Evolutionary conservation across 176 grass and related monocot genomes (phyloP).

Genomic region (Luzula sylvatica): DNA sequence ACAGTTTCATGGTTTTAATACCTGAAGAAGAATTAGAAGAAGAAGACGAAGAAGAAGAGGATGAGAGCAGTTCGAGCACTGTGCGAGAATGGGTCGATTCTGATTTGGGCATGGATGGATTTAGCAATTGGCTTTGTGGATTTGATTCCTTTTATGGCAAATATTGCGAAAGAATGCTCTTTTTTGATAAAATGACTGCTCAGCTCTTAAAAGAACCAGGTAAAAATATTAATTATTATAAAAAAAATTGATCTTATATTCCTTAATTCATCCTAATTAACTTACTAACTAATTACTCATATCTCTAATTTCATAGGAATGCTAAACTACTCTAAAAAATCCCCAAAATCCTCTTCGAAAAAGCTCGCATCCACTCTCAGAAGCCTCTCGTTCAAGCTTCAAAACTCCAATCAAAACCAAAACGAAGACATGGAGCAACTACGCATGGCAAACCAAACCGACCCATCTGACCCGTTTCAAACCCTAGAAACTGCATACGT

Average conservation of each 20-base stretch:
- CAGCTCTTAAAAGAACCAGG: conserved; percentile 59
- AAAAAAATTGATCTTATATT: background rate
- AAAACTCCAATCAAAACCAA: conserved; percentile 24
- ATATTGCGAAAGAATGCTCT: conserved; percentile 74
- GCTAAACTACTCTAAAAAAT: conserved; percentile 37
- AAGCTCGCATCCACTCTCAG: conserved; percentile 63
- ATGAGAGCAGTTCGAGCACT: conserved; percentile 53
- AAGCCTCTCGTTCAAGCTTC: conserved; percentile 78
- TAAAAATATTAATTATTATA: conserved; percentile 7
- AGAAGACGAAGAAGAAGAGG: conserved; percentile 30
- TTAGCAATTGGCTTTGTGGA: conserved; percentile 33
- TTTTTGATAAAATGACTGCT: conserved; percentile 57
- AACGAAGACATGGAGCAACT: conserved; percentile 35
- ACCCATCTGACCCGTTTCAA: conserved; percentile 43
- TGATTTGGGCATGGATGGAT: conserved; percentile 1
- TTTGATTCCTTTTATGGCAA: conserved; percentile 70
- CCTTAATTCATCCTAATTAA: no score
- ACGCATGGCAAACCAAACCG: conserved; percentile 27
- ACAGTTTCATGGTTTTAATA: conserved; percentile 93
- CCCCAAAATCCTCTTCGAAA: conserved; percentile 47
- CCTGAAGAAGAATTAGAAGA: conserved; percentile 49
- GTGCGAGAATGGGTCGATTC: conserved; percentile 16
- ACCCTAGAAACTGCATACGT: conserved; percentile 76
- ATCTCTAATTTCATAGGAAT: conserved; percentile 31
- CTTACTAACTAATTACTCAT: background rate